Evolutionary conservation across 108 stramenopile species (phyloP), one percentile per base, ranked within the genome.

Genomic region (Conticribra weissflogii): DNA sequence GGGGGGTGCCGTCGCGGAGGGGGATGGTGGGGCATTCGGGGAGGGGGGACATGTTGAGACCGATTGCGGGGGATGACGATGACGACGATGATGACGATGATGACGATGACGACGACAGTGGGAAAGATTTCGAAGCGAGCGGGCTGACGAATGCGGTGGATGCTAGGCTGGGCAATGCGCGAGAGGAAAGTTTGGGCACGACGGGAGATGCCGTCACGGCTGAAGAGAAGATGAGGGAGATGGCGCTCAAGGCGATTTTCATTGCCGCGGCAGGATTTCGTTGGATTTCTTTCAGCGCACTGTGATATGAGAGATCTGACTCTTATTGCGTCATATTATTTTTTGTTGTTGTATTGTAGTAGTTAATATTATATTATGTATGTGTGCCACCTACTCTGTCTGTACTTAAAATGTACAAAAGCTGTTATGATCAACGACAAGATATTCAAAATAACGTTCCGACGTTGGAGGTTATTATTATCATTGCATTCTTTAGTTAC

Each of bases 1-100:
- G 93, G 34, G 59, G 28, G 58, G 83, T 91, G 12, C 89, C 89
- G 71, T 94, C 86, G 23, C 87, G 81, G 21, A 94, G 68, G 3
- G 87, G 47, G 23, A 94, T 74, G 23, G 84, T 88, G 15, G 90
- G 93, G 34, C 75, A 75, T 22, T 72, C 34, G 60, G 76, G 57
- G 28, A 81, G 60, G 15, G 24, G 14, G 52, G 15, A 53, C 15
- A 25, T 22, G 1, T 22, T 45, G 48, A 27, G 27, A 18, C 25
- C 14, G 56, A 57, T 31, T 50, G 48, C 21, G 46, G 63, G 17
- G 44, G 46, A 57, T 49, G 51, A 28, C 17, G 27, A 28, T 22
- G 27, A 48, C 18, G 54, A 54, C 25, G 36, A 36, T 3, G 41
- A 32, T 44, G 66, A 31, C 45, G 61, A 57, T 23, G 51, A 66